Evolutionary conservation across 441 rosid genomes (phyloP), one percentile per base, ranked within the genome.

Genomic region (Euphorbia schlechtendalii): DNA sequence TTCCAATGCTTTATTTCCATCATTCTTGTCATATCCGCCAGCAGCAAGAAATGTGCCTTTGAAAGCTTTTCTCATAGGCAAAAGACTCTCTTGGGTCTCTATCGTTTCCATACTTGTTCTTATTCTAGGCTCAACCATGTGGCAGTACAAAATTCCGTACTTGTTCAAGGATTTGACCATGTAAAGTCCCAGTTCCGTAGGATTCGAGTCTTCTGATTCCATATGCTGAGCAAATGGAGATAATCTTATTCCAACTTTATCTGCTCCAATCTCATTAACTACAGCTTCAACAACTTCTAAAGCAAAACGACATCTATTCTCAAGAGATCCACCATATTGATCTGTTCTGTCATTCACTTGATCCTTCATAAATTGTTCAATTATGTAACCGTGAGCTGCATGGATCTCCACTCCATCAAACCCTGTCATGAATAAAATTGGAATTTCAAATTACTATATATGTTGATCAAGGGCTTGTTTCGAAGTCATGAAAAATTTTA

Each of bases 351-450:
- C 81, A 63, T 87, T 89, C 69, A 87, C 84, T 13, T 86, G 83
- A 20, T 89, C 79, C 63, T 87, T 89, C 60, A 87, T 34, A 74
- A 90, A 90, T 66, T 90, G 96, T 71, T 90, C 96, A 61, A 90
- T 79, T 46, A 90, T 83, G 73, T 82, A 87, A 54, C 95, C 96
- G 48, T 90, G 90, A 0, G 92, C 96, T 21, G 86, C 87, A 20
- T 90, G 95, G 62, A 87, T 80, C 83, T 90, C 95, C 48, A 90
- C 81, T 17, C 92, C 96, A 66, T 87, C 95, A 49, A 89, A 65
- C 94, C 90, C 76, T n/a, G n/a, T n/a, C n/a, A n/a, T 21, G 53
- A n/a, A n/a, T 2, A 48, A 48, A 17, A 48, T 43, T 43, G 17
- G 14, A 43, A 43, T 14, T 43, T n/a, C n/a, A 43, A 48, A 1